phyloP scores from a whole-genome alignment of 1,139 yeast species.

The Lodderomyces theae region DNA sequence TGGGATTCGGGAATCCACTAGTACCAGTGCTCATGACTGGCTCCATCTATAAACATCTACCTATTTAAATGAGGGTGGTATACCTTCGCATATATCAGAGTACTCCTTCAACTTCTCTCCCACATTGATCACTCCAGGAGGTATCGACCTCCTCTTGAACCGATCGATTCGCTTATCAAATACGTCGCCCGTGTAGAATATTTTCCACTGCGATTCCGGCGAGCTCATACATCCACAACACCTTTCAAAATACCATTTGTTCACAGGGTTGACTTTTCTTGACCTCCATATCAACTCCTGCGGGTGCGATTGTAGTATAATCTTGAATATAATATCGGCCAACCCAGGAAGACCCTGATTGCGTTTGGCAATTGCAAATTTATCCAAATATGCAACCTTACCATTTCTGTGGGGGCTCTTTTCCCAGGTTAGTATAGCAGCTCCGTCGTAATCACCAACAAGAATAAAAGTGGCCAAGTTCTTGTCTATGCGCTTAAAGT shows the following conservation, averaged over 20 bases:
- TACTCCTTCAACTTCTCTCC: conserved; percentile 28
- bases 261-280: conserved; percentile 79
- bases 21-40: no score
- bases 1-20: no score
- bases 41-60: background rate
- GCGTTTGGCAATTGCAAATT: conserved; percentile 81
- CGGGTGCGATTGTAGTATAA: conserved; percentile 68
- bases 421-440: conserved; percentile 88
- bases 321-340: conserved; percentile 88
- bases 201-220: conserved; percentile 59
- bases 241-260: conserved; percentile 96
- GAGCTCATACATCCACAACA: conserved; percentile 66
- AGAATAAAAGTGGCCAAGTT: conserved; percentile 73
- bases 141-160: conserved; percentile 15
- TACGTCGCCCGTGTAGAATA: conserved; percentile 63
- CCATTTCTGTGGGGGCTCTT: conserved; percentile 9
- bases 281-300: conserved; percentile 88
- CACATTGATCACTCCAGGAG: conserved; percentile 26
- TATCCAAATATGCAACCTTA: conserved; percentile 73
- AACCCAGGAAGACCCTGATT: conserved; percentile 91
- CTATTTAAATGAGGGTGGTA: conserved; percentile 31
- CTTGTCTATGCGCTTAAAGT: conserved; percentile 61
- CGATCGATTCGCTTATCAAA: conserved; percentile 36
- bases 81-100: conserved; percentile 31
- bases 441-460: conserved; percentile 94